phyloP scores from a whole-genome alignment of 2,329 filamentous ascomycete species.

The Orbilia oligospora region DNA sequence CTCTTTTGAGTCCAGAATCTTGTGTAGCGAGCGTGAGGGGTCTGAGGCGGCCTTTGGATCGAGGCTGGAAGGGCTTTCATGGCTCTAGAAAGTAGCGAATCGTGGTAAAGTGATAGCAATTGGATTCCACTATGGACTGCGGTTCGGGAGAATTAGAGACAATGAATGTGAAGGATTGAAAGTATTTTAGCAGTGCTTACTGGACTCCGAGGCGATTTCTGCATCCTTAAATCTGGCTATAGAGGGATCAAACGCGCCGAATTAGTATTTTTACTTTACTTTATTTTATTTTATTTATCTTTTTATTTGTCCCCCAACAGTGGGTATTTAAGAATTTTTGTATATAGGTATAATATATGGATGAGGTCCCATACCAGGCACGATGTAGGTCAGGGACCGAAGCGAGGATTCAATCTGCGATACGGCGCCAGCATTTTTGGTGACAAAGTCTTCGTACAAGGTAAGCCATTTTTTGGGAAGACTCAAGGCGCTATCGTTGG shows the following conservation, averaged over 20 bases:
- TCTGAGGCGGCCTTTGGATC: conserved; percentile 64
- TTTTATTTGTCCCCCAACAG: no score
- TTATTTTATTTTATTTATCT: no score
- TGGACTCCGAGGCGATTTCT: conserved; percentile 92
- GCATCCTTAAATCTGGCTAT: conserved; percentile 89
- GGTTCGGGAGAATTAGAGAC: conserved; percentile 41
- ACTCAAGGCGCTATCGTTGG: conserved; percentile 70
- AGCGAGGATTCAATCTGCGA: conserved; percentile 95
- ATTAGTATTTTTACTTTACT: conserved; percentile 38
- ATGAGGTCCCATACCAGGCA: conserved; percentile 76
- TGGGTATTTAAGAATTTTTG: not conserved
- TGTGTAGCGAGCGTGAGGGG: conserved; percentile 77
- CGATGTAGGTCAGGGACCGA: conserved; percentile 93
- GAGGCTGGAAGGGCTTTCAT: conserved; percentile 71
- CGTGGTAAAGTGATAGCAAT: conserved; percentile 92
- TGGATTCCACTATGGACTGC: conserved; percentile 87
- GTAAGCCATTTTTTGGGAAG: conserved; percentile 77
- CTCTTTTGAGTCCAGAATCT: conserved; percentile 76
- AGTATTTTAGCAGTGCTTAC: conserved; percentile 67
- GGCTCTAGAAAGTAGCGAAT: conserved; percentile 81
- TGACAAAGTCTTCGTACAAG: conserved; percentile 90
- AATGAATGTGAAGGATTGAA: conserved; percentile 39
- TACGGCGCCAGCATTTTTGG: conserved; percentile 92
- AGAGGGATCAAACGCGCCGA: conserved; percentile 61
- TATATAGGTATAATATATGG: no score